Evolutionary conservation across 345 rosid species (phyloP), one percentile per base, ranked within the genome.

Genomic region (Erodium maritimum): DNA sequence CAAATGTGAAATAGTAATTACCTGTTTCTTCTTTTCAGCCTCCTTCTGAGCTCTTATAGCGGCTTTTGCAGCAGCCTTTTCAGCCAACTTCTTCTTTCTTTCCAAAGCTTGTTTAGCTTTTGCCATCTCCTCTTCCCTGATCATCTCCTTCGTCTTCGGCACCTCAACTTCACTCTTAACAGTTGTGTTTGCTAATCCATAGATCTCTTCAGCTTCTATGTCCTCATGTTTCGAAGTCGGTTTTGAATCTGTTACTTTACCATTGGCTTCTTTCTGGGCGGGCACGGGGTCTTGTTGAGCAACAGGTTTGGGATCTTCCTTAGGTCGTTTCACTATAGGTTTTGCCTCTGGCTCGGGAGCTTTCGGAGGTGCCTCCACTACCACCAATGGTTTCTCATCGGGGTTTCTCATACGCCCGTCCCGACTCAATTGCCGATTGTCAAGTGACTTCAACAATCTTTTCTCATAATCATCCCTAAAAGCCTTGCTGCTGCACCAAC

Each of bases 21-120:
- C 97, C 99, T 87, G 85, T 12, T 73, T 80, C 77, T 85, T 90
- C 82, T 81, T 94, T 67, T 90, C 96, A 61, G 93, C 95, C 65
- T 91, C 99, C 82, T 83, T 91, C 72, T 91, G 81, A 68, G 99
- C 94, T 83, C 90, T 79, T 21, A 65, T 61, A 45, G 97, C 90
- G 51, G 91, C 95, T 78, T 93, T 93, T 16, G 82, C 85, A 53
- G 96, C 99, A 64, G 82, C 72, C 81, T 87, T 87, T 73, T 90
- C 97, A 1, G 96, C 96, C 78, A 71, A 61, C 75, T 81, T 94
- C 80, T 82, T 94, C 84, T 94, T 94, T 77, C 99, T 83, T 71
- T 94, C 99, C 82, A 81, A 69, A 52, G 95, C 96, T 69, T 73
- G 91, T 76, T 82, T 90, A 59, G 91, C 87, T 79, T 90, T 90